These are phyloP conservation scores for Termitomyces sp. DNA, from an alignment of 768 basidiomycete species.

Conservation along the genomic window DNA sequence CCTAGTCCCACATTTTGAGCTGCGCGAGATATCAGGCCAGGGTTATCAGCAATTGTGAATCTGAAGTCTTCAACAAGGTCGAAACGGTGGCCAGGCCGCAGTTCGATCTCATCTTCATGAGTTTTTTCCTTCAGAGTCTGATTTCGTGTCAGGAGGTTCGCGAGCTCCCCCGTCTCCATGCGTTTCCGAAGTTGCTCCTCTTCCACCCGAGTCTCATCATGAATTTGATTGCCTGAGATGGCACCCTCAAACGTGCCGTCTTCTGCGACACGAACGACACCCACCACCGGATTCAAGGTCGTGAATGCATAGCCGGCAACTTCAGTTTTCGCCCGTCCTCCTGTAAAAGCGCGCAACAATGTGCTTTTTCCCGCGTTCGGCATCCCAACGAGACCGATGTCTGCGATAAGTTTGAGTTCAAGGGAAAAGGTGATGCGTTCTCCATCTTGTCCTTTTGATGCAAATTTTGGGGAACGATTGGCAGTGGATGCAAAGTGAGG, in stretches of 20 bases:
- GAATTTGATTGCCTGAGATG: slow-evolving; percentile 39
- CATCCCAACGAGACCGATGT: slow-evolving; percentile 94
- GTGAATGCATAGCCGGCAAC: slow-evolving; percentile 94
- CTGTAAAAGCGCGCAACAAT: slow-evolving; percentile 82
- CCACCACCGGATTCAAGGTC: slow-evolving; percentile 90
- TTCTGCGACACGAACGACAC: slow-evolving; percentile 78
- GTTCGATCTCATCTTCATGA: slow-evolving; percentile 7
- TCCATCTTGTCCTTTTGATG: slow-evolving; percentile 70
- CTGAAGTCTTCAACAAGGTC: slow-evolving; percentile 70
- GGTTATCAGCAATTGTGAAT: slow-evolving; percentile 97
- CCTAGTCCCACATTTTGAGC: slow-evolving; percentile 91
- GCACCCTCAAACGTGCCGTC: slow-evolving; percentile 73
- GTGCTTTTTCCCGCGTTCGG: slow-evolving; percentile 96
- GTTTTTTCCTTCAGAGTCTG: slow-evolving; percentile 23
- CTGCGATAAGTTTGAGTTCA: slow-evolving; percentile 91
- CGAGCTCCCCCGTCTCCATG: slow-evolving; percentile 48
- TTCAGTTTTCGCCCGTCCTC: slow-evolving; percentile 75
- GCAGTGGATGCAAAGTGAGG: slow-evolving; percentile 70
- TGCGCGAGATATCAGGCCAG: slow-evolving; percentile 81
- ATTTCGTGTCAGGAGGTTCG: slow-evolving; percentile 46
- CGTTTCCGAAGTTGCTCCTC: slow-evolving; percentile 36
- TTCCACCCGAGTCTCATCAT: slow-evolving; percentile 67
- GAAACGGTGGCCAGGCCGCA: slow-evolving; percentile 43
- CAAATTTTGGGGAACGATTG: slow-evolving; percentile 83
- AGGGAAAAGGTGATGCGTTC: slow-evolving; percentile 78